Conservation (phyloP, 257 asterid species). For the Eucommia ulmoides region DNA sequence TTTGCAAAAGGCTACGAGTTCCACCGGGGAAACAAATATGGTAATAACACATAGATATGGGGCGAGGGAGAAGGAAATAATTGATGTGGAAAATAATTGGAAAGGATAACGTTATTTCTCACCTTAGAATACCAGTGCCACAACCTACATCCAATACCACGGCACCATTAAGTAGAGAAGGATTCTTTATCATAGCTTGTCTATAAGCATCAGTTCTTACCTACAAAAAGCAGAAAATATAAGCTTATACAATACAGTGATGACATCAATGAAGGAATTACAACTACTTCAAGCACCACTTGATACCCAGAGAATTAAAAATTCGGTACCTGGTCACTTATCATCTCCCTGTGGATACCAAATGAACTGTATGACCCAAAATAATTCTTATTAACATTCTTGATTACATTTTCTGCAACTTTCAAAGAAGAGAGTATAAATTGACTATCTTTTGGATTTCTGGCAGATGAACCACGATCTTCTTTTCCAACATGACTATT, state of each 20-base stretch:
- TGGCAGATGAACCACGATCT: conserved; percentile 11
- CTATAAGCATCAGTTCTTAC: conserved; percentile 82
- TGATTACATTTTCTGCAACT: conserved; percentile 30
- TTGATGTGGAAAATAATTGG: no score
- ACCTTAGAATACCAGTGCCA: conserved; percentile 98
- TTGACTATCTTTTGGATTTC: conserved; percentile 11
- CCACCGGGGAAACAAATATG: no score
- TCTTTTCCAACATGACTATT: conserved; percentile 12
- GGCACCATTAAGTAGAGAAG: conserved; percentile 60
- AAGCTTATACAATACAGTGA: no score
- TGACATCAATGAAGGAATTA: no score
- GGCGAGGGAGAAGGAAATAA: no score
- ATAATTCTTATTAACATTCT: conserved; percentile 46
- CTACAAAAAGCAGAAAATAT: conserved; percentile 50
- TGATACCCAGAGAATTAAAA: no score
- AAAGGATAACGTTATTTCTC: conserved; percentile 6
- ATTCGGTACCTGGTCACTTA: conserved; percentile 77
- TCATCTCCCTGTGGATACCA: conserved; percentile 94
- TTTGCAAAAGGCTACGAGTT: no score
- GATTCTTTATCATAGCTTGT: conserved; percentile 75
- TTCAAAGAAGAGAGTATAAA: conserved; percentile 15
- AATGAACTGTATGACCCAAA: conserved; percentile 81
- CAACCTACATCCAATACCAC: conserved; percentile 96
- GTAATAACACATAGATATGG: no score
- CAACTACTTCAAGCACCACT: no score